Evolutionary conservation across 2,329 filamentous ascomycete genomes (phyloP), one percentile per base, ranked within the genome.

Genomic region (Ilyonectria destructans): DNA sequence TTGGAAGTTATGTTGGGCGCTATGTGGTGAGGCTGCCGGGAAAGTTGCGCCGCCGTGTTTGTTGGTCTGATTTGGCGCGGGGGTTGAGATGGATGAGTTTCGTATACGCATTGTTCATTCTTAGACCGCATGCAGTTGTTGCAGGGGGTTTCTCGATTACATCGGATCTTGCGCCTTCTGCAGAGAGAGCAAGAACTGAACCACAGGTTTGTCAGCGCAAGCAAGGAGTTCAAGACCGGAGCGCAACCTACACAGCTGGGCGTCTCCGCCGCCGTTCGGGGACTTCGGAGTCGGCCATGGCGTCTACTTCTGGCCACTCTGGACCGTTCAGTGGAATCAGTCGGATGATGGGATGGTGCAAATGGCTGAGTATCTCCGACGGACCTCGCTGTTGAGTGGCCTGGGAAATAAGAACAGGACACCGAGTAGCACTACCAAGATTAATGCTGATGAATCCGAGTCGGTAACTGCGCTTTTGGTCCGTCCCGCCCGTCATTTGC

Each of bases 101-200:
- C 75, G 58, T 83, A 84, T 8, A 77, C 63, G 58, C 82, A 84
- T 4, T 73, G 70, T 2, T 73, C 74, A 5, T 68, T 80, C 61
- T 76, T 80, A n/a, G 82, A 81, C 8, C 79, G 78, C 4, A 80
- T 63, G 58, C 84, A 85, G 65, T 84, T 84, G 65, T 75, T 78
- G 65, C 84, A 85, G 0, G 84, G 84, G 4, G 70, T 71, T 26
- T 80, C 77, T 35, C 81, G 77, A 62, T 85, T 80, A 62, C 84
- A 85, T n/a, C 80, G 77, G 17, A 85, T 80, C 68, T 85, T 85
- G 57, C 84, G 82, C n/a, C 76, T 78, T 10, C 83, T 77, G 64
- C 84, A 85, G 6, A 82, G 76, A 9, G 78, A 75, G 64, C 84
- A 85, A 1, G 83, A 81, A 6, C 83, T 83, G 40, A 6, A 19